Base-by-base conservation (phyloP, 1,284 basidiomycete species). In the Dichomitus squalens region DNA sequence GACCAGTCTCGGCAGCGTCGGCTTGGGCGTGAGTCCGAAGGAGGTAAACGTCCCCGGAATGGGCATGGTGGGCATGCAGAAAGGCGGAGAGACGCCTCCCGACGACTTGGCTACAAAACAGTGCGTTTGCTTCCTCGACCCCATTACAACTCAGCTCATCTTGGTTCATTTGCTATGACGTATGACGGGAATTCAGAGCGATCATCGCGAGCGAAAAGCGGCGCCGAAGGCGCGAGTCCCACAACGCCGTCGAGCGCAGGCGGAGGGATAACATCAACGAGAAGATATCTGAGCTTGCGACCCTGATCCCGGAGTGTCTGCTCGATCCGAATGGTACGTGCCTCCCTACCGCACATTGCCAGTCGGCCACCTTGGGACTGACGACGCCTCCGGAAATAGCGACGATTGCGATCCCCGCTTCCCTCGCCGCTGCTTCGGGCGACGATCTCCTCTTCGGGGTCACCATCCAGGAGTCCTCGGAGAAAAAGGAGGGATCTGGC, bases 201-300 rank as follows among this genome's bases (percentile, higher is more conserved):
- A 55, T 80, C 31, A 72, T 87, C 16, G 87, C 82, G 52, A 85
- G 78, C 63, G 93, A 95, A 75, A 94, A 94, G 71, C 77, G 92
- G 11, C 75, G 91, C 8, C 76, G 90, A 41, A 76, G 93, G 47
- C 77, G 93, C 58, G 93, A 95, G 73, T 90, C 87, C 6, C 94
- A 96, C 72, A 96, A 96, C 68, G 93, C 93, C 3, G 94, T 96
- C 61, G 94, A 96, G 76, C 80, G 94, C 18, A 76, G 94, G 27
- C 73, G 94, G 52, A 74, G 94, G 46, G 94, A 96, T 70, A 95
- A 95, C 71, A 96, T 96, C 73, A 96, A 96, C 73, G 94, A 96
- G 76, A 92, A 92, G 74, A 96, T 96, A 66, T 84, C 85, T 44
- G 94, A 96, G 72, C 82, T 96, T 1, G 91, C 93, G 16, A 90